These are phyloP conservation scores for Daldinia concentrica DNA, from an alignment of 495 filamentous ascomycete genomes.

Conservation along the genomic window DNA sequence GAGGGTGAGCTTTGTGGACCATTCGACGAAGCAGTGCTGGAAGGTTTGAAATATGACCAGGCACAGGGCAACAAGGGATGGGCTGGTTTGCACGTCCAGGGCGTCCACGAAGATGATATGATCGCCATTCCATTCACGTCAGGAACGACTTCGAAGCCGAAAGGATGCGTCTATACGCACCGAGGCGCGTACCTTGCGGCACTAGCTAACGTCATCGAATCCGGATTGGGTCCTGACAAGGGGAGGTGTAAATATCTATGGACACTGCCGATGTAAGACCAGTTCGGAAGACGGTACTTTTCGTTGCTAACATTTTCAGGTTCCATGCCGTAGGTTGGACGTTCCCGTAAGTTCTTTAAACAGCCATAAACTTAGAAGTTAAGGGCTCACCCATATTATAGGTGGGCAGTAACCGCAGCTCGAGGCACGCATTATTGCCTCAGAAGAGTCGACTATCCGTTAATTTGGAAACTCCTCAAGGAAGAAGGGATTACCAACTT, in stretches of 20 bases:
- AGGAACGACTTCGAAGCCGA: constrained; percentile 90
- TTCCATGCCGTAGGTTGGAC: constrained; percentile 96
- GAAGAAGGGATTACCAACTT: constrained; percentile 90
- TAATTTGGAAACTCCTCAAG: constrained; percentile 89
- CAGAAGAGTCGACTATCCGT: constrained; percentile 91
- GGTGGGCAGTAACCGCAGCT: constrained; percentile 88
- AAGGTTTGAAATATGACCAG: constrained; percentile 77
- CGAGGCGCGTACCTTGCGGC: constrained; percentile 86
- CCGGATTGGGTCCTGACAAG: constrained; percentile 74
- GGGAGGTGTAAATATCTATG: constrained; percentile 85
- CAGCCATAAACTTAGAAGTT: background rate
- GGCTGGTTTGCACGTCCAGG: constrained; percentile 75
- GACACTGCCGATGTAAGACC: constrained; percentile 81
- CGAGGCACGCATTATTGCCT: constrained; percentile 95
- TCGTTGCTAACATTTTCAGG: constrained; percentile 43
- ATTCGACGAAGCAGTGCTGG: constrained; percentile 84
- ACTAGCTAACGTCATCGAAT: constrained; percentile 87
- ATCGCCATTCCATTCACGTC: constrained; percentile 88
- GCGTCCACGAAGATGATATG: constrained; percentile 76
- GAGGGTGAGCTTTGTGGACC: constrained; percentile 78
- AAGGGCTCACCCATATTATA: constrained; percentile 57
- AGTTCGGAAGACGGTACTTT: background rate
- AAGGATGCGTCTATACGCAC: constrained; percentile 94
- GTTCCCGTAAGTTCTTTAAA: constrained; percentile 58
- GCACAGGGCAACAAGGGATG: constrained; percentile 73